phyloP scores from a whole-genome alignment of 805 yeast genomes.

The Candida incommunis region DNA sequence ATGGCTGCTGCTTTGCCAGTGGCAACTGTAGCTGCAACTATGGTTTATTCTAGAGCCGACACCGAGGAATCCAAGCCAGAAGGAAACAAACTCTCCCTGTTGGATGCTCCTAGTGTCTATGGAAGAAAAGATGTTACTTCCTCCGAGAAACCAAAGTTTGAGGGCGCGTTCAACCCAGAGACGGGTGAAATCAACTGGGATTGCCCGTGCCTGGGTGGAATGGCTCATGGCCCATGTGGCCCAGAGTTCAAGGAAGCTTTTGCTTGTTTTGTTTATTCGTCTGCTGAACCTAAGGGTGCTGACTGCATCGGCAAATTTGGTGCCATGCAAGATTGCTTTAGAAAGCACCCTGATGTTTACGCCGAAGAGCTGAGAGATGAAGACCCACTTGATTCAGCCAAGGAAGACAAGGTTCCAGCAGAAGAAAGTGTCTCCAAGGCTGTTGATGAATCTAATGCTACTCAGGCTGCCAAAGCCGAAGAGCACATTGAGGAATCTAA shows the following conservation, averaged over 20 bases:
- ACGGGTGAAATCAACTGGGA: slow-evolving; percentile 99
- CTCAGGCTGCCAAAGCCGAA: background rate
- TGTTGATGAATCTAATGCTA: background rate
- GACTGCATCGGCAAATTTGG: slow-evolving; percentile 88
- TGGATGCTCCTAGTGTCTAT: background rate
- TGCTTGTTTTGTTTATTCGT: slow-evolving; percentile 87
- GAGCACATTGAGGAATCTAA: slow-evolving; percentile 3
- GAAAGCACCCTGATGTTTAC: slow-evolving; percentile 82
- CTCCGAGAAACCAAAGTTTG: slow-evolving; percentile 13
- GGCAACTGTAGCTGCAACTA: background rate
- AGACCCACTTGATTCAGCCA: slow-evolving; percentile 28
- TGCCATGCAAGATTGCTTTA: slow-evolving; percentile 88
- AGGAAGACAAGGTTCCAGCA: too few relatives aligned
- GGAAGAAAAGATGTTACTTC: background rate
- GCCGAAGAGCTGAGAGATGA: slow-evolving; percentile 83
- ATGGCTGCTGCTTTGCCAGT: background rate
- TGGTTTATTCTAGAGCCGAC: background rate
- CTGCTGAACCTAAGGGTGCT: slow-evolving; percentile 89
- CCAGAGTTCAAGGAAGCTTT: slow-evolving; percentile 90
- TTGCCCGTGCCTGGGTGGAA: slow-evolving; percentile 98
- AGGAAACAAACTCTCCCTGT: background rate
- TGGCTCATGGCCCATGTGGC: slow-evolving; percentile 99
- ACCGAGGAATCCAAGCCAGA: background rate
- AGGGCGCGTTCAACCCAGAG: slow-evolving; percentile 83
- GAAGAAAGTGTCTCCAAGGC: background rate